These are phyloP conservation scores for Entomortierella lignicola DNA, from an alignment of 192 early-diverging fungal genomes.

Conservation along the genomic window DNA sequence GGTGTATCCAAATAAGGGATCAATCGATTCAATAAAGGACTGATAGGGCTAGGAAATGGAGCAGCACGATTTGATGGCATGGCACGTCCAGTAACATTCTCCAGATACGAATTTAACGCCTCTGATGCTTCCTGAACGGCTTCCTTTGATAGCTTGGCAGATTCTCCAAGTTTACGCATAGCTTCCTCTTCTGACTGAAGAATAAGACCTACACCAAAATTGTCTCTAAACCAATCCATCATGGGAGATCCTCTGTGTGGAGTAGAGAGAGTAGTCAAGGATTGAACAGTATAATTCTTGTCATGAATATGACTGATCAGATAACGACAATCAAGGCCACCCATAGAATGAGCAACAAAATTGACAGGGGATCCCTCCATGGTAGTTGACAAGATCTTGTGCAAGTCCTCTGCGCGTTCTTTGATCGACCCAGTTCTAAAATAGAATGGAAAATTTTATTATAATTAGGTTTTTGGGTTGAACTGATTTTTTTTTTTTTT, in stretches of 20 bases:
- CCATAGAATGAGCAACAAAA: constrained; percentile 95
- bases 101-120: constrained; percentile 7
- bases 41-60: constrained; percentile 12
- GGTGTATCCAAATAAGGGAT: constrained; percentile 87
- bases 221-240: constrained; percentile 95
- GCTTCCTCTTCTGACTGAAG: constrained; percentile 50
- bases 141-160: constrained; percentile 36
- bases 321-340: constrained; percentile 94
- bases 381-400: constrained; percentile 70
- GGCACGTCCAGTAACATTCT: background rate
- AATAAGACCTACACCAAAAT: constrained; percentile 81
- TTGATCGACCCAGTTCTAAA: constrained; percentile 73
- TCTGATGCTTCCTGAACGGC: constrained; percentile 25
- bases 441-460: too few relatives aligned
- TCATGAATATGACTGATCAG: constrained; percentile 85
- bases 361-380: constrained; percentile 74
- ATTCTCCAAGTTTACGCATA: constrained; percentile 42
- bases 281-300: constrained; percentile 75
- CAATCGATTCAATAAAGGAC: constrained; percentile 60
- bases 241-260: constrained; percentile 93
- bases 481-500: background rate
- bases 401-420: constrained; percentile 81
- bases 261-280: constrained; percentile 92
- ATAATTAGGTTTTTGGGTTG: too few relatives aligned
- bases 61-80: constrained; percentile 8